These are phyloP conservation scores for Citeromyces siamensis DNA, from an alignment of 1,139 yeast genomes.

Conservation along the genomic window DNA sequence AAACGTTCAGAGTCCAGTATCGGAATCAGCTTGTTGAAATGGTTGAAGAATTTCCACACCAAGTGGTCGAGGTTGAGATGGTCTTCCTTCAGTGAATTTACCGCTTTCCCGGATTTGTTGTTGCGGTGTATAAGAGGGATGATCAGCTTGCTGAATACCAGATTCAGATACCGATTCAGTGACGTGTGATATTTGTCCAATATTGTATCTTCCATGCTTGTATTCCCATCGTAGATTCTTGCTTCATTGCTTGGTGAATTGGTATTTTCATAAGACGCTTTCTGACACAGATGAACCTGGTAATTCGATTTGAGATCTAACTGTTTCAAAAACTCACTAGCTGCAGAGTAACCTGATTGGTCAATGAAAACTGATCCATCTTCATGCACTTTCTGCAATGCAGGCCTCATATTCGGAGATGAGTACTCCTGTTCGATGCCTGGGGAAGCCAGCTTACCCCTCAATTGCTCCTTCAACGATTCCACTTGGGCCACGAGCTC, in stretches of 20 bases:
- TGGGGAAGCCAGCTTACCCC: background rate
- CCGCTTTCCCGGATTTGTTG: background rate
- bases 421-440: no score
- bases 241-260: background rate
- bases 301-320: background rate
- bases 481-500: constrained; percentile 20
- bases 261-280: background rate
- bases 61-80: constrained; percentile 35
- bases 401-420: no score
- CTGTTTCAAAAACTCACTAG: background rate
- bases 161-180: constrained; percentile 19
- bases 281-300: background rate
- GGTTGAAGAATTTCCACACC: constrained; percentile 38
- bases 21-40: constrained; percentile 46
- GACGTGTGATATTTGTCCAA: constrained; percentile 20
- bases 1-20: constrained; percentile 47
- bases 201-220: constrained; percentile 6
- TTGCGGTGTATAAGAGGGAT: constrained; percentile 14
- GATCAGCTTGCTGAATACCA: constrained; percentile 18
- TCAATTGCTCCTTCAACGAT: constrained; percentile 7
- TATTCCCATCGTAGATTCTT: constrained; percentile 1
- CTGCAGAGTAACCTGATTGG: background rate
- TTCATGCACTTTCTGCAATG: background rate
- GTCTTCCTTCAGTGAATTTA: constrained; percentile 5
- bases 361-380: background rate